Conservation (phyloP, 2,329 filamentous ascomycete species). For the Dendryphion nanum region DNA sequence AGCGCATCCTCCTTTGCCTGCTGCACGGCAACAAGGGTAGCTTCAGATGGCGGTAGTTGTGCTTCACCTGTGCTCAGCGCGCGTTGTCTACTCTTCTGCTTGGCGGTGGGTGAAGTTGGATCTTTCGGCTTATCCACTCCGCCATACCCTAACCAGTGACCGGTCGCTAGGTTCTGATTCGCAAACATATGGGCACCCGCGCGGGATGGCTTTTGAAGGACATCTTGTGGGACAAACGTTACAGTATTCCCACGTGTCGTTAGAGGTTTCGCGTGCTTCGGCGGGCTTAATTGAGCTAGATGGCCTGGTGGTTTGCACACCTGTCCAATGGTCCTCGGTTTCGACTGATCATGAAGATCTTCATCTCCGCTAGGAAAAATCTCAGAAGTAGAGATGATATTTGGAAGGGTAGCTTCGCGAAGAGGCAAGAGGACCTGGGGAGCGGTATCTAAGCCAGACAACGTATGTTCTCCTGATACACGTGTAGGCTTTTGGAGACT, state of each 20-base stretch:
- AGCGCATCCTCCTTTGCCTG: constrained; percentile 69
- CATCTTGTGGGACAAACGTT: constrained; percentile 53
- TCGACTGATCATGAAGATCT: constrained; percentile 47
- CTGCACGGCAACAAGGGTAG: constrained; percentile 43
- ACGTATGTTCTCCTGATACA: constrained; percentile 29
- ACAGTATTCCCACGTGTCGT: constrained; percentile 58
- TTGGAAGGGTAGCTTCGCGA: constrained; percentile 67
- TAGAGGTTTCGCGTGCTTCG: constrained; percentile 68
- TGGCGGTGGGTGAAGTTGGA: constrained; percentile 60
- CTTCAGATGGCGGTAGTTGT: constrained; percentile 51
- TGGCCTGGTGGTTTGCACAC: constrained; percentile 68
- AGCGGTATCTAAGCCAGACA: constrained; percentile 37
- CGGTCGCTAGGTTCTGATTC: constrained; percentile 63
- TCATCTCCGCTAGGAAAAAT: constrained; percentile 55
- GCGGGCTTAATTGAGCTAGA: constrained; percentile 65
- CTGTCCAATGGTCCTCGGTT: constrained; percentile 67
- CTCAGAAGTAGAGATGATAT: constrained; percentile 69
- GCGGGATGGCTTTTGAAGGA: constrained; percentile 46
- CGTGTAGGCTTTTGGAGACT: constrained; percentile 64
- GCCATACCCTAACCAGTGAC: constrained; percentile 63
- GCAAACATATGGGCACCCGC: constrained; percentile 58
- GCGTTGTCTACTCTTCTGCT: constrained; percentile 68
- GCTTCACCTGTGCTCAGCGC: constrained; percentile 65
- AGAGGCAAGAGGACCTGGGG: constrained; percentile 51
- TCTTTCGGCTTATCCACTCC: constrained; percentile 44